Evolutionary conservation across 2,329 filamentous ascomycete genomes (phyloP).

Genomic region (Fonsecaea multimorphosa): DNA sequence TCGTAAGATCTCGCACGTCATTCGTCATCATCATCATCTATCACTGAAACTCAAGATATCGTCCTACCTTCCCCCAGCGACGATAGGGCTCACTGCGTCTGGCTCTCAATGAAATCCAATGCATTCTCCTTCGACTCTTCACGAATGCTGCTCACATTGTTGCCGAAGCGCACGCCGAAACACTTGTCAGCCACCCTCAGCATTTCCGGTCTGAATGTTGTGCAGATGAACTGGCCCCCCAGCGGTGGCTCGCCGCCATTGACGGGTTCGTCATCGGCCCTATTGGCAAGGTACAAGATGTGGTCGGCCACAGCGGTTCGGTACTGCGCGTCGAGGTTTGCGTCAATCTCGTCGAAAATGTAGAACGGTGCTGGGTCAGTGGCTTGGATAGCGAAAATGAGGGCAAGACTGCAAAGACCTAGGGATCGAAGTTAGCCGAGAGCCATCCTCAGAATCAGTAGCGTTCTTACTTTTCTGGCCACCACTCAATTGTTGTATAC

Average conservation of each 20-base stretch:
- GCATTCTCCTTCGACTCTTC: conserved; percentile 87
- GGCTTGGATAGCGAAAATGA: conserved; percentile 98
- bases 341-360: conserved; percentile 98
- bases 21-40: not conserved
- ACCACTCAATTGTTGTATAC: conserved; percentile 94
- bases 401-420: conserved; percentile 93
- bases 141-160: conserved; percentile 93
- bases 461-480: conserved; percentile 88
- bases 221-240: conserved; percentile 90
- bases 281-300: conserved; percentile 75
- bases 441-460: not conserved
- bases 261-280: conserved; percentile 60
- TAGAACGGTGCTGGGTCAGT: conserved; percentile 98
- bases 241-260: conserved; percentile 45
- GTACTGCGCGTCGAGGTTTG: conserved; percentile 97
- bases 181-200: conserved; percentile 94
- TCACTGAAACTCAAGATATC: not conserved
- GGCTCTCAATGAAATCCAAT: conserved; percentile 91
- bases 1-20: not conserved
- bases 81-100: conserved; percentile 58
- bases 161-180: conserved; percentile 89
- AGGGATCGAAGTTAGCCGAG: conserved; percentile 32
- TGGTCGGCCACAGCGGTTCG: conserved; percentile 92
- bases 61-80: no score
- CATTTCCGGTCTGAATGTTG: conserved; percentile 97